Percentiles rank a stretch among this genome's conserved stretches.
phyloP scores from a whole-genome alignment of 495 filamentous ascomycete genomes.

The Aspergillus olivimuriae region DNA sequence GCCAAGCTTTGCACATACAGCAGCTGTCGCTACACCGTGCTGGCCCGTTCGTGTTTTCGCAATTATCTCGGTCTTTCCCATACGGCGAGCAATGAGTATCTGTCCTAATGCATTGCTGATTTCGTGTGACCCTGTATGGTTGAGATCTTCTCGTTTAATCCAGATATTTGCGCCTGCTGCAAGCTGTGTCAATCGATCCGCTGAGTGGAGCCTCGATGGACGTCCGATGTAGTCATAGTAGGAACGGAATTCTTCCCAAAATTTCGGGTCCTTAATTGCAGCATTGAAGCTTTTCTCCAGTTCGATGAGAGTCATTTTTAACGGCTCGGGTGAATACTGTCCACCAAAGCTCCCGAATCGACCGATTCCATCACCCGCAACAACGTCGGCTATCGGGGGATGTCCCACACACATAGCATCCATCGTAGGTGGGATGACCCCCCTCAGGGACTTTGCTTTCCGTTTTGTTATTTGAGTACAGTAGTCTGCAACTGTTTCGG shows the following conservation, averaged over 20 bases:
- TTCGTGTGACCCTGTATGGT: constrained; percentile 83
- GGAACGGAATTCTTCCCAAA: constrained; percentile 86
- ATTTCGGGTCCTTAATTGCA: constrained; percentile 69
- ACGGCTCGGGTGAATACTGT: constrained; percentile 83
- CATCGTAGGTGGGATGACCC: too few relatives aligned
- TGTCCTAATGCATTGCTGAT: constrained; percentile 97
- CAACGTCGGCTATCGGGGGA: too few relatives aligned
- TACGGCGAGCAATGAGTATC: constrained; percentile 69
- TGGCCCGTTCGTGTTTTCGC: constrained; percentile 97
- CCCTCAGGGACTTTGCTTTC: too few relatives aligned
- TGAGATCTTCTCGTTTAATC: constrained; percentile 93
- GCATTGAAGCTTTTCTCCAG: constrained; percentile 76
- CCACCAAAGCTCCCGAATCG: constrained; percentile 58
- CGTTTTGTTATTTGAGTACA: background rate
- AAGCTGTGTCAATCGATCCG: constrained; percentile 68
- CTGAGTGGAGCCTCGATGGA: constrained; percentile 74
- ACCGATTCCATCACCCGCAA: too few relatives aligned
- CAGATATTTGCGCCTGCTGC: constrained; percentile 90
- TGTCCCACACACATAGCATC: too few relatives aligned
- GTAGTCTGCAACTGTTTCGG: background rate
- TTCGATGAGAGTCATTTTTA: constrained; percentile 83
- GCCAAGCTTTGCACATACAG: constrained; percentile 91
- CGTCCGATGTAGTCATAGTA: constrained; percentile 90
- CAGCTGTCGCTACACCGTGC: constrained; percentile 94
- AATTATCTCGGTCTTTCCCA: constrained; percentile 93